Conservation (phyloP, 2,329 filamentous ascomycete genomes). For the Penicillium sumatraense region DNA sequence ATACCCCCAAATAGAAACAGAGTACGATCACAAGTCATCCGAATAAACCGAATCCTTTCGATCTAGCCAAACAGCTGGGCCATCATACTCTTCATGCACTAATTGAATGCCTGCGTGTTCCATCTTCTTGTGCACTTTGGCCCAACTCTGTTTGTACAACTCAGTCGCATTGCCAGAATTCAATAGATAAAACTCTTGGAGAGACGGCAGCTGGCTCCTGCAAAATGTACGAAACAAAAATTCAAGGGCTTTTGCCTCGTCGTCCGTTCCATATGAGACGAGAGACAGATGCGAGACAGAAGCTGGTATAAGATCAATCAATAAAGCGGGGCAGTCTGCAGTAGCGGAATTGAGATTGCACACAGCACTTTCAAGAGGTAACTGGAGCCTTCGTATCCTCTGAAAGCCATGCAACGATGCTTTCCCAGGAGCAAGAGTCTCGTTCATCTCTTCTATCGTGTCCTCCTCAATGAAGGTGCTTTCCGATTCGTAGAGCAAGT, state of each 20-base stretch:
- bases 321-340: background rate
- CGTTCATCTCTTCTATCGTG: too few species aligned
- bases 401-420: conserved; percentile 26
- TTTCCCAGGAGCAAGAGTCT: conserved; percentile 24
- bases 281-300: conserved; percentile 22
- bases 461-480: conserved; percentile 2
- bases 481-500: conserved; percentile 14
- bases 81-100: too few species aligned
- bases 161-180: too few species aligned
- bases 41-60: too few species aligned
- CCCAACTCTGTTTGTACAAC: too few species aligned
- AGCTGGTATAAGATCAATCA: conserved; percentile 22
- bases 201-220: too few species aligned
- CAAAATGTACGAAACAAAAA: conserved; percentile 24
- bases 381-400: conserved; percentile 23
- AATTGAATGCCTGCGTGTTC: too few species aligned
- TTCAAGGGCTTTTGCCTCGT: conserved; percentile 24
- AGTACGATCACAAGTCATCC: too few species aligned
- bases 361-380: conserved; percentile 24
- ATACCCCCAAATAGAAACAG: too few species aligned
- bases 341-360: conserved; percentile 20
- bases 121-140: too few species aligned
- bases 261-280: conserved; percentile 13
- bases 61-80: too few species aligned
- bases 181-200: too few species aligned